Conservation (phyloP, 257 asterid species). For the Plantago elongata region DNA sequence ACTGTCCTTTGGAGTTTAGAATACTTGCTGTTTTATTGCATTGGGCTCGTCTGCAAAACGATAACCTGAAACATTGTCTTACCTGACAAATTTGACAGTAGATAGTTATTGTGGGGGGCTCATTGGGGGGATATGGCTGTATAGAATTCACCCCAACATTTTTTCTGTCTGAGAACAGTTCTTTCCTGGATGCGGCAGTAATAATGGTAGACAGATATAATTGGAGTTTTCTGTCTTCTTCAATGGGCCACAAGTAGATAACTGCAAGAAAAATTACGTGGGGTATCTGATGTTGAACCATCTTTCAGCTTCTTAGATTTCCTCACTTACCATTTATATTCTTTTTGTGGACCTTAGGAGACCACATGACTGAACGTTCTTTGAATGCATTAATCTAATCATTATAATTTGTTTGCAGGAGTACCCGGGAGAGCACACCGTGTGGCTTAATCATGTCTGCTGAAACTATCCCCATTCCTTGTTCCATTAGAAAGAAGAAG, state of each 20-base stretch:
- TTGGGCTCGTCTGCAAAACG: no score
- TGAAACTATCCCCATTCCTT: constrained; percentile 23
- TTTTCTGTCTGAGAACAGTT: constrained; percentile 9
- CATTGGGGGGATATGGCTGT: constrained; percentile 6
- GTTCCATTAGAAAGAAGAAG: constrained; percentile 36
- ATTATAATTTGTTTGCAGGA: constrained; percentile 27
- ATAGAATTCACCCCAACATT: constrained; percentile 5
- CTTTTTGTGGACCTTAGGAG: constrained; percentile 3
- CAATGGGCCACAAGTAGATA: constrained; percentile 20
- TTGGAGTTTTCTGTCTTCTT: constrained; percentile 8
- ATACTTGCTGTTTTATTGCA: no score
- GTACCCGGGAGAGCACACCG: constrained; percentile 53
- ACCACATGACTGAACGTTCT: neutral
- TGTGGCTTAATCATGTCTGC: constrained; percentile 35
- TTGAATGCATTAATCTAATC: neutral
- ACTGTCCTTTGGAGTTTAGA: no score
- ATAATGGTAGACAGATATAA: neutral
- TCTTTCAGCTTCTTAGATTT: constrained; percentile 4
- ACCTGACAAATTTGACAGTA: no score
- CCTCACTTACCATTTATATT: constrained; percentile 1
- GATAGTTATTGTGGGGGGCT: neutral
- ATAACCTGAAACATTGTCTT: no score
- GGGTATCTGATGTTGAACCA: constrained; percentile 18
- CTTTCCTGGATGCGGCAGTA: constrained; percentile 4
- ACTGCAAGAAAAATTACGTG: constrained; percentile 3